Evolutionary conservation across 106 monocot genomes (phyloP).

Genomic region (Acanthochlamys bracteata): DNA sequence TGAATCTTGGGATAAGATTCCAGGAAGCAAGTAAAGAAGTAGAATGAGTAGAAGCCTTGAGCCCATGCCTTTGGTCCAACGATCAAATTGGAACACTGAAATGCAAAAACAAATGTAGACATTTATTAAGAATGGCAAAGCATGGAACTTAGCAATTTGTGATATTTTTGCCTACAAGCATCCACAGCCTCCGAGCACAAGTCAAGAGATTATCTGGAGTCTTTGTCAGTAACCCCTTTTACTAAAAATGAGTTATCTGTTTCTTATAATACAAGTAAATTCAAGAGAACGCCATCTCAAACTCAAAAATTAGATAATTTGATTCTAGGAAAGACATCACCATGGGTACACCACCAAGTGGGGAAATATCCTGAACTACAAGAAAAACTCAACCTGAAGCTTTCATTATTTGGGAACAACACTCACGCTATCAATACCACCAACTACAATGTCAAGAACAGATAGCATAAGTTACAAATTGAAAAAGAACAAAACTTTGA

Average conservation of each 20-base stretch:
- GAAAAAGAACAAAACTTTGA: too few species aligned
- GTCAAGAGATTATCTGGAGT: not conserved
- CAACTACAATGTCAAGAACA: too few species aligned
- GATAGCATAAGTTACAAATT: too few species aligned
- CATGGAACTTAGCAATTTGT: not conserved
- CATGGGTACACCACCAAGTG: not conserved
- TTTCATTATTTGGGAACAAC: not conserved
- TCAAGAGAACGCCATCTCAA: not conserved
- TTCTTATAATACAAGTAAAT: not conserved
- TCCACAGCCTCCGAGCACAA: not conserved
- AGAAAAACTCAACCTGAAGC: not conserved
- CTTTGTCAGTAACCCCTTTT: too few species aligned
- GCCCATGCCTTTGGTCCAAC: constrained; percentile 24
- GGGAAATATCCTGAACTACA: not conserved
- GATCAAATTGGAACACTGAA: not conserved
- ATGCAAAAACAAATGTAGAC: not conserved
- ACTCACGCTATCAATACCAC: not conserved
- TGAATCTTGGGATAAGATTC: constrained; percentile 23
- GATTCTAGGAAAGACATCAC: not conserved
- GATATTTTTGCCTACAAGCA: too few species aligned
- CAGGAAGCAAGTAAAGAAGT: constrained; percentile 28
- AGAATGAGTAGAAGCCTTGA: constrained; percentile 30
- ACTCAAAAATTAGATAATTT: too few species aligned
- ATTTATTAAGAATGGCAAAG: not conserved
- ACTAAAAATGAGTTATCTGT: too few species aligned